Conservation (phyloP, 140 eudicot species). For the Senecio squalidus region DNA sequence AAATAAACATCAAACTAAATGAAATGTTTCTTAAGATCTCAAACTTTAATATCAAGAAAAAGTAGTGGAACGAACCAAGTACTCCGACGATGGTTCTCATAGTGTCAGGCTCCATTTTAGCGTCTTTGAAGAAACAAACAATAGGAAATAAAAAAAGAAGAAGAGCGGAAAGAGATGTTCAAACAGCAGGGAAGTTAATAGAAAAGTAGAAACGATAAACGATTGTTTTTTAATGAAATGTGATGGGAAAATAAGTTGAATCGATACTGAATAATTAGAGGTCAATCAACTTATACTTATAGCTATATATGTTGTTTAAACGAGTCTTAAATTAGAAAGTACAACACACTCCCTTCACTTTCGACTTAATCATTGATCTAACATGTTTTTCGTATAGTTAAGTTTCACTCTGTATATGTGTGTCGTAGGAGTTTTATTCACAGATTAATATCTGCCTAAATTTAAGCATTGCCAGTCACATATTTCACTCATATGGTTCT, state of each 20-base stretch:
- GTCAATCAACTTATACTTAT: conserved; percentile 5
- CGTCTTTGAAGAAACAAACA: conserved; percentile 1
- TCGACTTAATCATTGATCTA: conserved; percentile 16
- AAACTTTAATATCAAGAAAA: background rate
- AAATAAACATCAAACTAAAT: background rate
- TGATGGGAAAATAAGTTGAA: conserved; percentile 9
- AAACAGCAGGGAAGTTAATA: background rate
- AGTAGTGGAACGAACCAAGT: conserved; percentile 21
- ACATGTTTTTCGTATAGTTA: conserved; percentile 27
- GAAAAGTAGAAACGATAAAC: background rate
- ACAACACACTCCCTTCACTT: conserved; percentile 15
- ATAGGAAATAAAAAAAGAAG: background rate
- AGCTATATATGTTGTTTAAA: conserved; percentile 4
- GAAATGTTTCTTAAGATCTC: background rate
- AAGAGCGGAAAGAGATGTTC: background rate
- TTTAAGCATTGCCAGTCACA: conserved; percentile 19
- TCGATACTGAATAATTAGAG: background rate
- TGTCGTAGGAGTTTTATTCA: conserved; percentile 15
- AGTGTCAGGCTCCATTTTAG: conserved; percentile 22
- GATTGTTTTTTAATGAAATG: background rate
- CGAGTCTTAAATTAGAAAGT: conserved; percentile 25
- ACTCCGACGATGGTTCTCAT: conserved; percentile 32
- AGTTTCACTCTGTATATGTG: background rate
- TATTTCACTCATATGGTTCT: background rate
- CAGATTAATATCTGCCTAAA: conserved; percentile 15